phyloP scores from a whole-genome alignment of 495 filamentous ascomycete genomes.

The Penicillium bialowiezense region DNA sequence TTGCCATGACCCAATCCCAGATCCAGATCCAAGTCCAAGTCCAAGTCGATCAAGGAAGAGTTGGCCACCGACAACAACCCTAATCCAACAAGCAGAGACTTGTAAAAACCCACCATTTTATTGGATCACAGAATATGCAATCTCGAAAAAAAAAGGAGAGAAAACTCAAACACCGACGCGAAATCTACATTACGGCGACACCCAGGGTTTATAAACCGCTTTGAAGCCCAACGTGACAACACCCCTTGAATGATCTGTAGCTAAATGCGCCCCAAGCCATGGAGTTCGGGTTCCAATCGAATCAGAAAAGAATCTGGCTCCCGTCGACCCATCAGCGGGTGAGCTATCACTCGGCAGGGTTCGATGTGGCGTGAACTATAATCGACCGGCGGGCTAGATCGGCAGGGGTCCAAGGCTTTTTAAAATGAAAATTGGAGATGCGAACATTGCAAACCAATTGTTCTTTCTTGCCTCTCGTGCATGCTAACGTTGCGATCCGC shows the following conservation, averaged over 20 bases:
- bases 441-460: background rate
- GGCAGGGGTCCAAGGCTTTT: background rate
- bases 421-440: background rate
- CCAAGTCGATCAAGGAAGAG: background rate
- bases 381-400: background rate
- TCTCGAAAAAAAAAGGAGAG: no score
- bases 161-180: background rate
- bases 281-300: background rate
- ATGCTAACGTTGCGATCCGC: no score
- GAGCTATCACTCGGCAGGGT: conserved; percentile 2
- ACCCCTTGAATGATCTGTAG: conserved; percentile 7
- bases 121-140: background rate
- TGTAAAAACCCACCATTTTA: conserved; percentile 4
- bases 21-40: background rate
- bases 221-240: background rate
- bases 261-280: background rate
- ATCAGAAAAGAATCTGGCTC: no score
- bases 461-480: no score
- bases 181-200: background rate
- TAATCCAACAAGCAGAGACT: background rate
- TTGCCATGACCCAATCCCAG: background rate
- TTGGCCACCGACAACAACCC: background rate
- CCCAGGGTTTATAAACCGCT: background rate
- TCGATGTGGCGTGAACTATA: background rate
- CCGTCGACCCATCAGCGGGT: background rate